Percentiles rank a stretch among this genome's conserved stretches.
Evolutionary conservation across 2,329 filamentous ascomycete species (phyloP).

Genomic region (Aspergillus texensis): DNA sequence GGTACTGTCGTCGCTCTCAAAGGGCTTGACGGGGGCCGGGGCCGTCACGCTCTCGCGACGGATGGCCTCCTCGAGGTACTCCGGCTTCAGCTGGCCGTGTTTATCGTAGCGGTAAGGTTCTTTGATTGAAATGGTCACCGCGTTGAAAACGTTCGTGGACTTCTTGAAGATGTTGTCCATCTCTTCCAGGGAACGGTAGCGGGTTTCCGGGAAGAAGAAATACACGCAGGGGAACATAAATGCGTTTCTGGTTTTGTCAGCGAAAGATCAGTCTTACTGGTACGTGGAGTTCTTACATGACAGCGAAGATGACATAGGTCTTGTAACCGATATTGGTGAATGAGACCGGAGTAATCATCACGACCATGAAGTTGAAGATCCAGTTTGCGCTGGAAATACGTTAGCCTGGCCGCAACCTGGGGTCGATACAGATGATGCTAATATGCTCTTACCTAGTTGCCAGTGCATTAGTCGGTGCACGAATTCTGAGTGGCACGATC

Average conservation of each 20-base stretch:
- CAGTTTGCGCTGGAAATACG: slow-evolving; percentile 62
- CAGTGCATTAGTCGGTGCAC: slow-evolving; percentile 65
- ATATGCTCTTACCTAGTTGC: slow-evolving; percentile 64
- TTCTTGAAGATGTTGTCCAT: slow-evolving; percentile 69
- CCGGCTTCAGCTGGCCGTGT: slow-evolving; percentile 54
- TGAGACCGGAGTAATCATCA: slow-evolving; percentile 66
- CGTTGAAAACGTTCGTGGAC: slow-evolving; percentile 50
- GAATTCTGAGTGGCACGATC: slow-evolving; percentile 58
- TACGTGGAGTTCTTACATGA: slow-evolving; percentile 45
- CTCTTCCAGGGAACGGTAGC: slow-evolving; percentile 66
- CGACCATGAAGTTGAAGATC: slow-evolving; percentile 65
- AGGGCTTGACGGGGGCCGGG: slow-evolving; percentile 15
- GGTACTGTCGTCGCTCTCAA: slow-evolving; percentile 30
- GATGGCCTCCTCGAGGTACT: slow-evolving; percentile 49
- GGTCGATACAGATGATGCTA: slow-evolving; percentile 58
- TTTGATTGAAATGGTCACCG: slow-evolving; percentile 53
- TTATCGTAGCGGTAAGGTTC: slow-evolving; percentile 60
- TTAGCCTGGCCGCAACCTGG: slow-evolving; percentile 50
- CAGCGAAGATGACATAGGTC: slow-evolving; percentile 61
- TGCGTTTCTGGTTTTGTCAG: slow-evolving; percentile 56
- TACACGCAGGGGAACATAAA: slow-evolving; percentile 61
- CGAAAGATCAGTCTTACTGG: slow-evolving; percentile 48
- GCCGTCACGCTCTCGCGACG: slow-evolving; percentile 26
- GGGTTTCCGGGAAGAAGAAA: slow-evolving; percentile 65
- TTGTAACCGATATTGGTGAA: slow-evolving; percentile 58